These are phyloP conservation scores for Leptographium wingfieldii DNA, from an alignment of 2,329 filamentous ascomycete genomes.

Conservation along the genomic window DNA sequence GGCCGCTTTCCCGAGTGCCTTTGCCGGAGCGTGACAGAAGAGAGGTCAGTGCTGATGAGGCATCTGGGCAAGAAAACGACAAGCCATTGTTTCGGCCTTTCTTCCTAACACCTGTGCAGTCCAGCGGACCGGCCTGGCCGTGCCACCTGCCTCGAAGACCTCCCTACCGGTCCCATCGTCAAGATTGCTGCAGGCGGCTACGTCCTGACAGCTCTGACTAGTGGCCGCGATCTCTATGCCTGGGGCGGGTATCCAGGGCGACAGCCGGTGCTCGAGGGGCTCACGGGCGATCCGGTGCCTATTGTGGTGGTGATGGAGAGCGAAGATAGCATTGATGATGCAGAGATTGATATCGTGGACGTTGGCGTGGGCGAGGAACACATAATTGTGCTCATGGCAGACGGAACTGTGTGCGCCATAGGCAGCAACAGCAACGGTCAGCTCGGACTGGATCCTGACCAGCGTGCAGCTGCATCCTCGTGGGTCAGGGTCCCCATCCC, in stretches of 20 bases:
- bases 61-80: too few relatives aligned
- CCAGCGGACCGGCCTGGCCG: slow-evolving; percentile 32
- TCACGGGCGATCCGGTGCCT: slow-evolving; percentile 26
- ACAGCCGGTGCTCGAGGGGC: slow-evolving; percentile 12
- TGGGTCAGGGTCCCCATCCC: slow-evolving; percentile 25
- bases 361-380: slow-evolving; percentile 46
- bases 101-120: slow-evolving; percentile 14
- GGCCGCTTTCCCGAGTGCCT: slow-evolving; percentile 43
- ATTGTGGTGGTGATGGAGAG: slow-evolving; percentile 26
- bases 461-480: background rate
- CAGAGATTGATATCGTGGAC: slow-evolving; percentile 30
- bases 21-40: slow-evolving; percentile 31
- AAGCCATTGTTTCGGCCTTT: background rate
- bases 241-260: slow-evolving; percentile 40
- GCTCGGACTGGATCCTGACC: slow-evolving; percentile 31
- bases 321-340: slow-evolving; percentile 37
- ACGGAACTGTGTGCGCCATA: slow-evolving; percentile 38
- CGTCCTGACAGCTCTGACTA: slow-evolving; percentile 42
- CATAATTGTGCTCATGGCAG: slow-evolving; percentile 39
- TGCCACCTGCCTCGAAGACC: slow-evolving; percentile 35
- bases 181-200: slow-evolving; percentile 46
- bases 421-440: slow-evolving; percentile 48
- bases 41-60: slow-evolving; percentile 19
- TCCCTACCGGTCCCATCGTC: slow-evolving; percentile 37
- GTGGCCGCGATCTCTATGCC: slow-evolving; percentile 44